phyloP scores from a whole-genome alignment of 1,284 basidiomycete species.

The Trichosporon coremiiforme region DNA sequence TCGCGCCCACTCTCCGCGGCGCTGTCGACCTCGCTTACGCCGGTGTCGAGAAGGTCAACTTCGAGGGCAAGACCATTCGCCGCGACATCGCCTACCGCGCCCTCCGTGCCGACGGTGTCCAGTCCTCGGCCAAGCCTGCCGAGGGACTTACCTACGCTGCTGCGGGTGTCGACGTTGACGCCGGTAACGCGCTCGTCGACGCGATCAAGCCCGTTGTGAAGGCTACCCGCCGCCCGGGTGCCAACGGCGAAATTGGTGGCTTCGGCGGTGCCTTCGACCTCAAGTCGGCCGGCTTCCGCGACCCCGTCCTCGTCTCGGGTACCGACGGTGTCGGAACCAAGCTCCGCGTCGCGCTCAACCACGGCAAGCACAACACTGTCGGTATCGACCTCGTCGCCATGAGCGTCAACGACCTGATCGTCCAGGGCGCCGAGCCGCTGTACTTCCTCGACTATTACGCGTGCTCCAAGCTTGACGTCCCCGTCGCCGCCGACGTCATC shows the following conservation, averaged over 20 bases:
- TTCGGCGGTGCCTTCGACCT: constrained; percentile 98
- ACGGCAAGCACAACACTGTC: constrained; percentile 83
- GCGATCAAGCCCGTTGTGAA: constrained; percentile 92
- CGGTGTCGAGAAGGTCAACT: constrained; percentile 77
- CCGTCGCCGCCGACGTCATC: constrained; percentile 79
- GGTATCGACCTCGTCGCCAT: constrained; percentile 98
- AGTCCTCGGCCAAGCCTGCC: constrained; percentile 38
- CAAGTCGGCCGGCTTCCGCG: constrained; percentile 78
- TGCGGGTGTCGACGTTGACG: constrained; percentile 93
- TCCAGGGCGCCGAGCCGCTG: constrained; percentile 95
- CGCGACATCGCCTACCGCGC: constrained; percentile 87
- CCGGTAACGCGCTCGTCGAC: constrained; percentile 90
- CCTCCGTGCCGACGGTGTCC: constrained; percentile 38
- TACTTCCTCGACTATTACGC: constrained; percentile 99
- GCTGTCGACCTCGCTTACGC: constrained; percentile 82
- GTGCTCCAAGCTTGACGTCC: constrained; percentile 85
- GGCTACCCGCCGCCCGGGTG: constrained; percentile 80
- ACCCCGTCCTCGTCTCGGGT: constrained; percentile 92
- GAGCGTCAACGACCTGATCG: constrained; percentile 98
- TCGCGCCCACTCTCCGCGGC: constrained; percentile 72
- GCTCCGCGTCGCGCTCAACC: constrained; percentile 83
- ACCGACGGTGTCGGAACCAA: constrained; percentile 99
- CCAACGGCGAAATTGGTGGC: constrained; percentile 92
- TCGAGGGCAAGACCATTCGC: constrained; percentile 87
- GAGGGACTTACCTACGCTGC: constrained; percentile 81